Evolutionary conservation across 2,329 filamentous ascomycete species (phyloP), one percentile per base, ranked within the genome.

Genomic region (Rutstroemia sp.): DNA sequence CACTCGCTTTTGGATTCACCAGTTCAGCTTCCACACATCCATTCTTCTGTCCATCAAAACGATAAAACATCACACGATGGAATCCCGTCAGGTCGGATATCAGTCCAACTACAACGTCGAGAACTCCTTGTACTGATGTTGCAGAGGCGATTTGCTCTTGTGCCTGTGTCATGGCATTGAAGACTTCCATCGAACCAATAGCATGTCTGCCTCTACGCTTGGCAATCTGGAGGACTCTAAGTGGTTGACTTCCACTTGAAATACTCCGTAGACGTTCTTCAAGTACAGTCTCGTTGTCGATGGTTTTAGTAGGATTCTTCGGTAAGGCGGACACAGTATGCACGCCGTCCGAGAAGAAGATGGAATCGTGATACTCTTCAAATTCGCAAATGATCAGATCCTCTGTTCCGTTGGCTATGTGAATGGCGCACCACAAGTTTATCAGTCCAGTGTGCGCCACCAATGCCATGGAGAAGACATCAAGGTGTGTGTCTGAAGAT

Each of bases 51-150:
- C 51, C 40, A 68, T 96, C 91, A 61, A 96, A 96, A 69, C 95
- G 89, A 66, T 95, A 96, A 1, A 96, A 81, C 88, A 96, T 92
- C 48, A 95, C 88, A 14, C 91, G 87, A 67, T 95, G 91, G 62
- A 96, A 96, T 0, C 91, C 90, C 0, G 90, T 95, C 48, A 96
- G 69, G 65, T 96, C 91, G 67, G 94, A 95, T 42, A 95, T 83
- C 5, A 96, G 87, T 0, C 90, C 90, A 0, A 92, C 87, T 2
- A 94, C 72, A 4, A 92, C 84, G 65, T 94, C 92, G 44, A 95
- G 74, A 58, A 96, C 89, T 1, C 70, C 77, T 1, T 90, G 84
- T 1, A 95, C 73, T 57, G 79, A 85, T 0, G 83, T 76, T 1
- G 90, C 88, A 23, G 83, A 80, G 4, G 88, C 81, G 10, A 96